Percentiles rank a stretch among this genome's conserved stretches.
Evolutionary conservation across 116 monocot genomes (phyloP).

Genomic region (Trichopus zeylanicus): DNA sequence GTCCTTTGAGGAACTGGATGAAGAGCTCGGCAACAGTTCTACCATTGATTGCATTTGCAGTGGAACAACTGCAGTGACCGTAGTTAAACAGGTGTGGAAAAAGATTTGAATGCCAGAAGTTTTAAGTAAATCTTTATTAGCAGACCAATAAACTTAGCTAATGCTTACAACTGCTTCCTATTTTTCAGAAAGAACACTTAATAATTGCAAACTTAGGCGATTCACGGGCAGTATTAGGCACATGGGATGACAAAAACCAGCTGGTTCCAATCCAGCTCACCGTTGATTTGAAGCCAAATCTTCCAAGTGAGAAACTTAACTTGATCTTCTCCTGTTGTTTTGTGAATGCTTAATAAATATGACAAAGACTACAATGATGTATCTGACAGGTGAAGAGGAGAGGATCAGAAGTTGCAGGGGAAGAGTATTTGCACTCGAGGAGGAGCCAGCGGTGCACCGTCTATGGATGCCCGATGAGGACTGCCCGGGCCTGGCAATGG

Average conservation of each 20-base stretch:
- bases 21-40: slow-evolving; percentile 26
- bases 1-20: slow-evolving; percentile 62
- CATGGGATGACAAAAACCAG: slow-evolving; percentile 33
- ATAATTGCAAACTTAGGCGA: slow-evolving; percentile 77
- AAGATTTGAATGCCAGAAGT: too few relatives aligned
- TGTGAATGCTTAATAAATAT: too few relatives aligned
- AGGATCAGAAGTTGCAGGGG: slow-evolving; percentile 66
- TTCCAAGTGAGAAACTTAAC: slow-evolving; percentile 47
- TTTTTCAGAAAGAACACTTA: slow-evolving; percentile 44
- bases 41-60: slow-evolving; percentile 51
- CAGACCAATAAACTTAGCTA: not conserved
- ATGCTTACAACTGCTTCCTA: not conserved
- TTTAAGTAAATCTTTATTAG: too few relatives aligned
- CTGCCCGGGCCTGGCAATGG: slow-evolving; percentile 80
- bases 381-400: slow-evolving; percentile 55
- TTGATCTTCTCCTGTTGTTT: too few relatives aligned
- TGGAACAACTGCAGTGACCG: slow-evolving; percentile 62
- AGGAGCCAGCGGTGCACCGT: slow-evolving; percentile 62
- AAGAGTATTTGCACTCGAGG: slow-evolving; percentile 66
- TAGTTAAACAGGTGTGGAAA: slow-evolving; percentile 66
- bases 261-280: slow-evolving; percentile 60
- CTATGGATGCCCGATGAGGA: slow-evolving; percentile 76
- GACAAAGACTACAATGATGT: too few relatives aligned
- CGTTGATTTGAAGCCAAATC: slow-evolving; percentile 62
- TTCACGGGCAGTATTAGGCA: slow-evolving; percentile 68